Base-by-base conservation (phyloP, 805 yeast species). In the Suhomyces vadensis region DNA sequence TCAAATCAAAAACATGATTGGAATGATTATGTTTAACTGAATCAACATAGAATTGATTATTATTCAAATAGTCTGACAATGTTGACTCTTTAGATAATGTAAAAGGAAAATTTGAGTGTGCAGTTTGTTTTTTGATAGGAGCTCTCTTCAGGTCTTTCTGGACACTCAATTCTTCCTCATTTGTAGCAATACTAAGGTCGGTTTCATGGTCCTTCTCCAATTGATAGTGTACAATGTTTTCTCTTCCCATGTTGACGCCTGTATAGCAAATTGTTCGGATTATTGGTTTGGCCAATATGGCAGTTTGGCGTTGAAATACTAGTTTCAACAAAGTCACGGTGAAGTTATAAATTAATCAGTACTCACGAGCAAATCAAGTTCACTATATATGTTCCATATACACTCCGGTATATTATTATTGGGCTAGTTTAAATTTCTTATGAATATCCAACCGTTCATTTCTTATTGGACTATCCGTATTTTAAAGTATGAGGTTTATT, bases 11-110 rank as follows among this genome's bases (percentile, higher is more conserved):
- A 7, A 87, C 65, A 37, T 74, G 53, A 26, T 53, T 73, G 0
- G 89, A 85, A 55, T 81, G 77, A 38, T 71, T 65, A 17, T 65
- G 62, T 42, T 72, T 72, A 47, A 81, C 69, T 8, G 64, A 65
- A 37, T 78, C 79, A 21, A 74, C 76, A 46, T 64, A 74, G 19
- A 58, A 56, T 50, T 65, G 69, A 57, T 81, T 81, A 50, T 78
- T 73, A 31, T 67, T 53, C 6, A 81, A 54, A 48, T 67, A 78
- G 44, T 81, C 85, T 37, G 68, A 64, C 36, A 77, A 56, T 0
- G 75, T 65, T 6, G 83, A 77, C 4, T 71, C 68, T 56, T 73
- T 76, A 22, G 67, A 65, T 38, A 82, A 65, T 1, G 73, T 66
- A 58, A 79, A 79, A 4, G 77, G 77, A 44, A 64, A 64, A 54